Evolutionary conservation across 2,329 filamentous ascomycete genomes (phyloP), one percentile per base, ranked within the genome.

Genomic region (Zarea fungicola): DNA sequence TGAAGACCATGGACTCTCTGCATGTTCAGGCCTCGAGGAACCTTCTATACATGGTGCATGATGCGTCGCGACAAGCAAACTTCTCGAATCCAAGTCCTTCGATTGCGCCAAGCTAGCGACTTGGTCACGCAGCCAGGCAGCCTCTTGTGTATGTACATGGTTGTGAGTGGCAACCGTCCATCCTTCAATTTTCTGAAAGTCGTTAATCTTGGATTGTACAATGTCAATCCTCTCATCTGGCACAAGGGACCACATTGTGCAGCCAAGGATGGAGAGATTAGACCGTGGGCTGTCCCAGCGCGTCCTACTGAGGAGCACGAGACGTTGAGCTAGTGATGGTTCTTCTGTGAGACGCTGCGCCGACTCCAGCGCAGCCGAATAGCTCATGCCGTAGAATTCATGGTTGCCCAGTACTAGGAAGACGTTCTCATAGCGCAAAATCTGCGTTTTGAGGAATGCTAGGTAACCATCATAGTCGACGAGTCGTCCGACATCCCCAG

Each of bases 161-260:
- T 79, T 80, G 56, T 83, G 78, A 7, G 62, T 61, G 13, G 70
- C 64, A 0, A 76, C 60, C 0, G 66, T 71, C 79, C 79, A 84
- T 4, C 58, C 62, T 14, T 60, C 34, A n/a, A 83, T 82, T 23
- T 70, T 68, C 22, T 70, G 63, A 45, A 80, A 83, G 58, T 84
- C 80, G 18, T 69, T 71, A 9, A 82, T 64, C 50, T 66, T 74
- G 28, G 60, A 60, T 22, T 62, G 40, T 13, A 83, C 72, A 5
- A 69, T 56, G 0, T 60, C 59, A 10, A 56, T 61, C 5, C 65
- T 63, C 5, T 68, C 60, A 0, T 65, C 53, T 0, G 73, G 65
- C 6, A 84, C 68, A 2, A 21, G 21, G 16, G 46, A 77, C 71
- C 76, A 78, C 1, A 81, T 62, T 4, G 75, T 78, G 52, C 74